A percentile compares a stretch with the other conserved stretches of the same genome.
phyloP scores from a whole-genome alignment of 1,284 basidiomycete genomes.

The Veloboletus limbatus region DNA sequence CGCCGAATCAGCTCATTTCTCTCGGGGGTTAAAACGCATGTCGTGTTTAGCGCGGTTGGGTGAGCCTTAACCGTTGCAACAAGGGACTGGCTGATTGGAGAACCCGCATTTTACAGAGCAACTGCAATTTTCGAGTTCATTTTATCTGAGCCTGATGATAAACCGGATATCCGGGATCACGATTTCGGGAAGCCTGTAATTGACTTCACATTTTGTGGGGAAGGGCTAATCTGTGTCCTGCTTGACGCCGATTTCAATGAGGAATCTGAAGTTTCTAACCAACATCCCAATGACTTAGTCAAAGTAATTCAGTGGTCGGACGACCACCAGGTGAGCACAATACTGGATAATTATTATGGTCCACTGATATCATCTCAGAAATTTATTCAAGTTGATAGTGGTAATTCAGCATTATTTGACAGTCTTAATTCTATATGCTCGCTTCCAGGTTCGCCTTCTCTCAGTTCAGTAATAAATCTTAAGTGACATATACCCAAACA shows the following conservation, averaged over 20 bases:
- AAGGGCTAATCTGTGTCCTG: conserved; percentile 46
- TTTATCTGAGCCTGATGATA: conserved; percentile 34
- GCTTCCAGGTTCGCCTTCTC: conserved; percentile 27
- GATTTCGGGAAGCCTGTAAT: conserved; percentile 59
- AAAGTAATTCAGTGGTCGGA: conserved; percentile 19
- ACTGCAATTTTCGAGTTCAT: conserved; percentile 61
- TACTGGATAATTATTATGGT: not conserved
- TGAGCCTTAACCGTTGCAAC: conserved; percentile 33
- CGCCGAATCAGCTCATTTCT: conserved; percentile 23
- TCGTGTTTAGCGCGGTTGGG: conserved; percentile 71
- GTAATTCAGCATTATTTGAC: conserved; percentile 15
- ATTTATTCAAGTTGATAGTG: conserved; percentile 23
- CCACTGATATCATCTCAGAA: conserved; percentile 6
- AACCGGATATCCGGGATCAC: conserved; percentile 39
- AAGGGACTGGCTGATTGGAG: not conserved
- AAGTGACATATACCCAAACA: conserved; percentile 23
- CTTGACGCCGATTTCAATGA: conserved; percentile 47
- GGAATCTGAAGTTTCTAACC: conserved; percentile 34
- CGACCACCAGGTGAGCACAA: conserved; percentile 18
- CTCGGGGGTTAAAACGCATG: conserved; percentile 33
- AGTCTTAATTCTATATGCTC: conserved; percentile 33
- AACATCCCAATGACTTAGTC: conserved; percentile 25
- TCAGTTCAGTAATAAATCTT: conserved; percentile 13
- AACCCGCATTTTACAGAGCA: conserved; percentile 43
- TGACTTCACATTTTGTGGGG: conserved; percentile 48